Percentiles rank a stretch among this genome's conserved stretches.
These are phyloP conservation scores for Beta vulgaris DNA, from an alignment of 148 eudicot species.

Conservation along the genomic window DNA sequence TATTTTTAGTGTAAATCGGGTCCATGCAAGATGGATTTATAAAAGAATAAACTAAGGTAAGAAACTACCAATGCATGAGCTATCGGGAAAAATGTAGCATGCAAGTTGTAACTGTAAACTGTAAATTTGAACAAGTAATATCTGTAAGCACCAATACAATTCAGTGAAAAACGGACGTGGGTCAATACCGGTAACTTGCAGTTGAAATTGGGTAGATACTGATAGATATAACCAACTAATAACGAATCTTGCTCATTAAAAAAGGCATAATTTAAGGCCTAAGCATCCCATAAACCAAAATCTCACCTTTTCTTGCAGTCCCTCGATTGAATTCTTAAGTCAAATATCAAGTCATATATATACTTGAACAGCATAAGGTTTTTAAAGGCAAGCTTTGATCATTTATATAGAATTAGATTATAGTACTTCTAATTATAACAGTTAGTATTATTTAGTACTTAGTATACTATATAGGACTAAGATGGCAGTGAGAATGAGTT, in stretches of 20 bases:
- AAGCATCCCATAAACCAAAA: conserved; percentile 24
- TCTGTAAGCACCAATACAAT: not conserved
- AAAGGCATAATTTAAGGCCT: conserved; percentile 30
- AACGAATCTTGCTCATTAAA: conserved; percentile 10
- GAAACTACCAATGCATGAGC: too few species aligned
- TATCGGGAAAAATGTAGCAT: not conserved
- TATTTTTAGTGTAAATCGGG: too few species aligned
- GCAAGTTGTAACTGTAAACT: not conserved
- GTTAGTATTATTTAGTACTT: not conserved
- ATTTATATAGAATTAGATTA: conserved; percentile 1
- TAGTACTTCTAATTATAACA: not conserved
- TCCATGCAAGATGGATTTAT: too few species aligned
- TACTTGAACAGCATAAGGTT: not conserved
- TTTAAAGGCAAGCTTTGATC: not conserved
- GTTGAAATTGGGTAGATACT: not conserved
- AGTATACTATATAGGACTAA: not conserved
- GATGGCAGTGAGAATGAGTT: conserved; percentile 20
- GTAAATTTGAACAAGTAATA: not conserved
- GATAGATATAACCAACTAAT: conserved; percentile 6
- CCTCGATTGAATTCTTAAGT: not conserved
- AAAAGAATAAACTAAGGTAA: too few species aligned
- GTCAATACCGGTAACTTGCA: not conserved
- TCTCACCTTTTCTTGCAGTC: not conserved
- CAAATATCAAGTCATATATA: conserved; percentile 6
- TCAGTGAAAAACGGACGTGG: not conserved